These are phyloP conservation scores for Saccharomyces hybrid DNA, from an alignment of 1,139 yeast species.

Conservation along the genomic window DNA sequence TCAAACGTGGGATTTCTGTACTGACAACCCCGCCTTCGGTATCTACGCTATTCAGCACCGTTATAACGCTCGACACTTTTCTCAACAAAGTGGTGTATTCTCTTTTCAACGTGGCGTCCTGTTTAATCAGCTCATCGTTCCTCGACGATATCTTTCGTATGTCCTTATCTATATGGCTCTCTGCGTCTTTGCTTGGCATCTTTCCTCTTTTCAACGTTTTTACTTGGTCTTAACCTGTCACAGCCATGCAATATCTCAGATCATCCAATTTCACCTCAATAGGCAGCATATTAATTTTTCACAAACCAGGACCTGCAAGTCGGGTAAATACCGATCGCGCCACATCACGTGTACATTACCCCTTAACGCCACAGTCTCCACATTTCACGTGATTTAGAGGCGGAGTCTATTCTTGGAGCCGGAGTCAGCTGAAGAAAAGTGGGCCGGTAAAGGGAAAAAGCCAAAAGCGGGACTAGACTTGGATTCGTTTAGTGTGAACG, in stretches of 20 bases:
- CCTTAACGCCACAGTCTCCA: neutral
- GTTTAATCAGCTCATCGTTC: constrained; percentile 28
- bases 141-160: constrained; percentile 18
- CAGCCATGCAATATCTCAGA: neutral
- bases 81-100: constrained; percentile 29
- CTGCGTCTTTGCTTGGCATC: neutral
- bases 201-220: neutral
- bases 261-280: neutral
- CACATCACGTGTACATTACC: neutral
- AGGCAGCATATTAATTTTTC: neutral
- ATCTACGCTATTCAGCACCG: constrained; percentile 21
- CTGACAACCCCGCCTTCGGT: neutral
- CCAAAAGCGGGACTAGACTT: neutral
- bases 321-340: neutral
- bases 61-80: constrained; percentile 24
- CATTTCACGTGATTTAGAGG: neutral
- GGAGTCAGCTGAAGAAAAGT: neutral
- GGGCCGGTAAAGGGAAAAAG: neutral
- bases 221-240: neutral
- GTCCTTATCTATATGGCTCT: constrained; percentile 8
- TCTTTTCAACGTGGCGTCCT: constrained; percentile 23
- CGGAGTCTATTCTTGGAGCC: neutral
- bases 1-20: constrained; percentile 5
- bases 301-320: neutral
- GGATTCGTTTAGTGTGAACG: neutral